These are phyloP conservation scores for Phytophthora syringae DNA, from an alignment of 352 stramenopile species.

Conservation along the genomic window DNA sequence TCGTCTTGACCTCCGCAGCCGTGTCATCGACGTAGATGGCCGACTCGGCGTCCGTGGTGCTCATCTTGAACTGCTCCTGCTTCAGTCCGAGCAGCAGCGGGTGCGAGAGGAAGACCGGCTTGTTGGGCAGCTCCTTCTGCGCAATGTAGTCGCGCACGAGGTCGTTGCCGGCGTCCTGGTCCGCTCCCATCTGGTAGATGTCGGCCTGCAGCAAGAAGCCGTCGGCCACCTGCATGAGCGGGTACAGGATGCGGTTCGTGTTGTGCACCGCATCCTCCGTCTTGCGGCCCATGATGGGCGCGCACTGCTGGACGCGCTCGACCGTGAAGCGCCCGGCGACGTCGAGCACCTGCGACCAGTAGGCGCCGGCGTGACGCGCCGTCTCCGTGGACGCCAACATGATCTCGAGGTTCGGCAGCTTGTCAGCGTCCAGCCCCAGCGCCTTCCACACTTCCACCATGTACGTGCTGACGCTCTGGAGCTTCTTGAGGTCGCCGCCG, in stretches of 20 bases:
- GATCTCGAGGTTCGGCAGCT: constrained; percentile 95
- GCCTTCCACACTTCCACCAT: constrained; percentile 99
- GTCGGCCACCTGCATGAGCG: constrained; percentile 98
- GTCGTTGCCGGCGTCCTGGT: constrained; percentile 96
- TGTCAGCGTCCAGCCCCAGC: constrained; percentile 93
- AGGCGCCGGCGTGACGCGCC: constrained; percentile 84
- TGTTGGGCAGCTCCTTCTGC: constrained; percentile 73
- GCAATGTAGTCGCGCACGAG: constrained; percentile 97
- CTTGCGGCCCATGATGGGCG: constrained; percentile 98
- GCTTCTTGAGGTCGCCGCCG: constrained; percentile 97
- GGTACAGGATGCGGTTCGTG: constrained; percentile 96
- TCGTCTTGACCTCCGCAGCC: constrained; percentile 94
- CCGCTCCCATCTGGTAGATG: constrained; percentile 98
- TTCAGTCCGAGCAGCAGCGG: constrained; percentile 98
- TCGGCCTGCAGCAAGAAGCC: constrained; percentile 99
- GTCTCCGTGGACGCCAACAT: constrained; percentile 98
- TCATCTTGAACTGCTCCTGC: constrained; percentile 99
- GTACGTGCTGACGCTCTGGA: constrained; percentile 94
- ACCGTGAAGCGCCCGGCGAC: constrained; percentile 90
- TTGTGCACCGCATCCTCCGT: constrained; percentile 83
- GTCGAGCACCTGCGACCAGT: constrained; percentile 95
- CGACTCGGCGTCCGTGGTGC: constrained; percentile 97
- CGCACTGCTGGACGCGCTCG: constrained; percentile 97
- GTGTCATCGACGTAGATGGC: constrained; percentile 99
- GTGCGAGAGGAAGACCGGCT: constrained; percentile 96